Percentiles rank a stretch among this genome's conserved stretches.
Conservation (phyloP, 2,329 filamentous ascomycete genomes). For the Stylonectria norvegica region DNA sequence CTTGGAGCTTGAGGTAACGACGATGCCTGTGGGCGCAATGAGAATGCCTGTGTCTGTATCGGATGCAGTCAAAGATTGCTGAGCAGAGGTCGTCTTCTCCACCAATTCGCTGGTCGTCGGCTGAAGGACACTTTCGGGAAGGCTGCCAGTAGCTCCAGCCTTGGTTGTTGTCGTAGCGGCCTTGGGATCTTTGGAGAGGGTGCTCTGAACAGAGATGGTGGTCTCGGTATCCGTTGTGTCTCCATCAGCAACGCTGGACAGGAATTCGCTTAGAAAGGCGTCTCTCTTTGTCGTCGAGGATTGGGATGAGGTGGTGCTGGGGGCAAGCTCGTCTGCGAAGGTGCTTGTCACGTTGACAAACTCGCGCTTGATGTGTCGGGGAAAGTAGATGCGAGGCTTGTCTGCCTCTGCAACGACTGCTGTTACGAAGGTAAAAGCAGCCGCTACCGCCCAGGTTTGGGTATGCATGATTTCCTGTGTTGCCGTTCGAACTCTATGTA, state of each 20-base stretch:
- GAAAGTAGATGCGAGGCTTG: conserved; percentile 55
- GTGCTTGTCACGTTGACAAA: conserved; percentile 43
- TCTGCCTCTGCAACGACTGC: conserved; percentile 44
- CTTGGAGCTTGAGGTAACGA: conserved; percentile 7
- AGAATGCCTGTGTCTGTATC: conserved; percentile 20
- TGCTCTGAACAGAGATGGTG: neutral
- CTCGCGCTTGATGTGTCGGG: conserved; percentile 53
- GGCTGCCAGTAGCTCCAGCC: conserved; percentile 15
- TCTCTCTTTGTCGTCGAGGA: conserved; percentile 12
- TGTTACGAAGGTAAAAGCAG: conserved; percentile 47
- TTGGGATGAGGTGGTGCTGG: conserved; percentile 11
- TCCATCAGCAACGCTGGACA: conserved; percentile 21
- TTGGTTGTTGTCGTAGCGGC: conserved; percentile 1
- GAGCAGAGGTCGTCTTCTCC: conserved; percentile 10
- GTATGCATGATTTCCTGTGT: conserved; percentile 45
- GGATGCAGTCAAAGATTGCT: conserved; percentile 2
- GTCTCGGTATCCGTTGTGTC: conserved; percentile 2
- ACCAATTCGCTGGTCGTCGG: conserved; percentile 16
- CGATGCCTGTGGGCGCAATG: conserved; percentile 23
- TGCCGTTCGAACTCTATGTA: conserved; percentile 13
- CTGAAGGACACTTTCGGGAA: conserved; percentile 17
- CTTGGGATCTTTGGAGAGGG: conserved; percentile 7
- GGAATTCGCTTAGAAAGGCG: conserved; percentile 19
- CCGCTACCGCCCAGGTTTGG: conserved; percentile 44
- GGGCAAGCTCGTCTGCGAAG: conserved; percentile 18